Base-by-base conservation (phyloP, 805 yeast genomes). In the Candida adriatica region DNA sequence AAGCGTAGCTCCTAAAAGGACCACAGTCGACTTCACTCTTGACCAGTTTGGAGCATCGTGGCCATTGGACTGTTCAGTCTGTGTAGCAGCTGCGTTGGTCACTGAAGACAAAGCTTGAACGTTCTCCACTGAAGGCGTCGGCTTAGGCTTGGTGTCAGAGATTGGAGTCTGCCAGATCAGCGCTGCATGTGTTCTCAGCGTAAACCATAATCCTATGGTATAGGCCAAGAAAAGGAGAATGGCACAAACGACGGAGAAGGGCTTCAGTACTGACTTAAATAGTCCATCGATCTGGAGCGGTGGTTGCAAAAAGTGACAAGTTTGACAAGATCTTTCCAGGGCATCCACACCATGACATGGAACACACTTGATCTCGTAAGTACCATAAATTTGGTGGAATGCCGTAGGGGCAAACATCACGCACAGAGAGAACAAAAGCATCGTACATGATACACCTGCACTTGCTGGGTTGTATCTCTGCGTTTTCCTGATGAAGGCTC, bases 1-100 rank as follows among this genome's bases (percentile, higher is more conserved):
- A 8, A 88, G 41, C 0, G 98, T 92, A 1, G 97, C 90, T 4
- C 80, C 73, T 6, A 92, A 63, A 27, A 92, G 64, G 33, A 92
- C 88, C 13, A 80, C 70, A 1, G 95, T 72, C 2, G 95, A 83
- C 57, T 87, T 90, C 11, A 63, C 62, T 48, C 90, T 72, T 6
- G 95, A 79, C 98, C 98, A 92, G 53, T 92, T 92, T 27, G 98
- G 97, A 0, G 96, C 94, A 55, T 87, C 96, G 46, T 90, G 96
- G 1, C 94, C 94, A 5, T 81, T 41, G 23, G 44, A 38, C 27
- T 44, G 45, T 13, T 9, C 22, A 16, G 26, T 35, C 2, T 24
- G 31, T 9, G 24, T 34, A 25, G 32, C 36, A 27, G 37, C 26
- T 13, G 30, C 31, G 15, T 27, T 29, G 5, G 29, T 9, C 6